Evolutionary conservation across 2,329 filamentous ascomycete species (phyloP), one percentile per base, ranked within the genome.

Genomic region (Talaromyces piceae): DNA sequence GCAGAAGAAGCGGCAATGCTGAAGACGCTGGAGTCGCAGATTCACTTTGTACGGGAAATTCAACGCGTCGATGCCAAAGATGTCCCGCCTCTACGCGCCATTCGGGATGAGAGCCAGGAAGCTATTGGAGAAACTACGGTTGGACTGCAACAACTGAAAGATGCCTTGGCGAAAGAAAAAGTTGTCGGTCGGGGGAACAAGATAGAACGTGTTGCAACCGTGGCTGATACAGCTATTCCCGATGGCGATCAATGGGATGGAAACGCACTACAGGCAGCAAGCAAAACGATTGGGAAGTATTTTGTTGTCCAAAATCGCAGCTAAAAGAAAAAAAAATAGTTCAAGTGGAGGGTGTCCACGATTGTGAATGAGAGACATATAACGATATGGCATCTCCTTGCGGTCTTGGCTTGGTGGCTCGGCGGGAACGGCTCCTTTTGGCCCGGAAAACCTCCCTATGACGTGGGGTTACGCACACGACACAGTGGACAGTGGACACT

Each of bases 31-130:
- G 78, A 84, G 48, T 82, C 86, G 27, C 93, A 98, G 65, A 79
- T 98, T 0, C 85, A 87, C 62, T 98, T 98, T 63, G 90, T 97
- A n/a, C 83, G 81, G 55, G 82, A 89, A 56, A 83, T 97, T 18
- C 91, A 95, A 63, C 74, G 77, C 41, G 84, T 95, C 45, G 80
- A 95, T 66, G 91, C 88, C 0, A 70, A 76, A 0, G 82, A 79
- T 3, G 75, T 96, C 0, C 77, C 82, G 51, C 91, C 93, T 0
- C 71, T 98, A 41, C 77, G 81, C 47, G 84, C 85, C 41, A 85
- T 97, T 52, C 82, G 88, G 49, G 91, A 97, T 65, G 91, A 76
- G 54, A 75, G 63, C n/a, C 56, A 60, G 4, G 66, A 70, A 45
- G 69, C 67, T 7, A 51, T 63, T 13, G 61, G 65, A 54, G 69